Evolutionary conservation across 306 rosid species (phyloP).

Genomic region (Quercus variabilis): DNA sequence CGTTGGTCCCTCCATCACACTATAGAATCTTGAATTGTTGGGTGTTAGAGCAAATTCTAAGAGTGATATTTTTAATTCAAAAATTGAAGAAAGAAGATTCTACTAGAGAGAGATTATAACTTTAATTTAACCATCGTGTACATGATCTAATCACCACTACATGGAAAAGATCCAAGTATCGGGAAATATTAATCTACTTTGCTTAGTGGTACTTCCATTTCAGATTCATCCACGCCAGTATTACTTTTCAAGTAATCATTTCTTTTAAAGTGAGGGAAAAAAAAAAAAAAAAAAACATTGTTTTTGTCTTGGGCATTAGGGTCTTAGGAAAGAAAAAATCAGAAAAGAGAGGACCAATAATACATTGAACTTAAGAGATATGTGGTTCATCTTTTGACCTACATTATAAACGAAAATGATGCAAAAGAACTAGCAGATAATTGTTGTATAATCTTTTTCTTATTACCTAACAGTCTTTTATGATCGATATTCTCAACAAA

Average conservation of each 20-base stretch:
- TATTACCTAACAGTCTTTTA: background rate
- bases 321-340: too few relatives aligned
- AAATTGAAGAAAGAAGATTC: background rate
- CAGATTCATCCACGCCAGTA: background rate
- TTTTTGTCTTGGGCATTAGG: background rate
- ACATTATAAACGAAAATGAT: background rate
- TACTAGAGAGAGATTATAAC: background rate
- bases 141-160: conserved; percentile 14
- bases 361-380: background rate
- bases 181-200: conserved; percentile 14
- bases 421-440: background rate
- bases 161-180: background rate
- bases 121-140: background rate
- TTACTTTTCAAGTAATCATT: background rate
- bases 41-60: background rate
- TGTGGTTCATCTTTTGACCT: background rate
- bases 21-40: background rate
- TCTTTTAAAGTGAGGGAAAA: background rate
- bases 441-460: background rate
- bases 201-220: conserved; percentile 23
- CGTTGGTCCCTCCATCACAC: conserved; percentile 11
- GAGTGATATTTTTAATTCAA: background rate
- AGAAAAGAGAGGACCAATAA: too few relatives aligned
- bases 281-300: too few relatives aligned
- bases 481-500: background rate